Evolutionary conservation across 148 eudicot species (phyloP), one percentile per base, ranked within the genome.

Genomic region (Spergularia bocconei): DNA sequence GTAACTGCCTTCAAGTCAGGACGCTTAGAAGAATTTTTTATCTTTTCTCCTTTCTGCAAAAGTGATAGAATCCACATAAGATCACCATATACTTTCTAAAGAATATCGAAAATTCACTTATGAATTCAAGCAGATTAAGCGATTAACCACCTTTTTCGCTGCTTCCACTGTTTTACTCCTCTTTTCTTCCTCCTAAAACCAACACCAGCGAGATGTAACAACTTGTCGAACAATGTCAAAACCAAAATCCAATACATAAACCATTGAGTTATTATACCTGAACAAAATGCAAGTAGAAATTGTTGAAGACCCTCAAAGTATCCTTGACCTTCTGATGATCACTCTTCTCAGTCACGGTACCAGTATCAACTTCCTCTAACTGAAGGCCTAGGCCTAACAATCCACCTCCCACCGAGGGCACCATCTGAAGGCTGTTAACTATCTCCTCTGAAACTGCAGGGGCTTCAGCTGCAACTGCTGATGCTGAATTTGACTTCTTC

Each of bases 121-220:
- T 16, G 2, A 1, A 6, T 25, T 51, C 48, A 71, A 60, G 70
- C 63, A 61, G 81, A 76, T 70, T 10, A 63, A 44, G 38, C 41
- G 81, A 76, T 70, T 10, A 63, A 44, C 44, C 41, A 82, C 77
- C 50, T 63, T 58, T 60, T 82, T 82, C 33, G 19, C 36, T 54
- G 7, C 48, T 68, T 77, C 80, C 5, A 41, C 52, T 75, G 20
- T 77, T 25, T 80, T 80, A 51, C 89, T 86, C 63, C 97, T 79
- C 62, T 83, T 81, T 72, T 90, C 96, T 75, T 94, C 98, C 60
- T 83, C 96, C 98, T 94, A 73, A 56, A 67, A 39, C 41, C 75
- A 73, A 0, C 75, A 54, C 2, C 39, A 62, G 13, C 29, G 52
- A 6, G 53, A 38, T 33, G 61, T 63, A 13, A 55, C 38, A 67